A percentile compares a stretch with the other conserved stretches of the same genome.
These are phyloP conservation scores for Ormosia emarginata DNA, from an alignment of 306 rosid species.

Conservation along the genomic window DNA sequence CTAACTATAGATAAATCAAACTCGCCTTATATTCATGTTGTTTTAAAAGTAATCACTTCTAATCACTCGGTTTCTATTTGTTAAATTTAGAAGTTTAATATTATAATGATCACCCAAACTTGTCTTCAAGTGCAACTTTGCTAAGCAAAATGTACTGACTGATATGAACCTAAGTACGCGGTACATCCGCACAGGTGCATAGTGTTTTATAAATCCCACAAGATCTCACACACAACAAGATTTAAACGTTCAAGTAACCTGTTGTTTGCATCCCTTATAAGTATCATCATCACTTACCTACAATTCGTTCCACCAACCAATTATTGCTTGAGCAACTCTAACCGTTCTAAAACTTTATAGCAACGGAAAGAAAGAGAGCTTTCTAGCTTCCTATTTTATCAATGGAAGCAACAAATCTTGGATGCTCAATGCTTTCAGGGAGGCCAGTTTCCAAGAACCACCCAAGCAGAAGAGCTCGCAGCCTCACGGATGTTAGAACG, in stretches of 20 bases:
- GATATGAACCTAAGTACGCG: not conserved
- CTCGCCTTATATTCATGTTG: too few relatives aligned
- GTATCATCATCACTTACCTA: not conserved
- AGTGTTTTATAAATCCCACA: not conserved
- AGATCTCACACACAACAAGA: not conserved
- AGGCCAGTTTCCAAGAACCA: not conserved
- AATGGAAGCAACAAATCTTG: slow-evolving; percentile 10
- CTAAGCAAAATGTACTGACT: not conserved
- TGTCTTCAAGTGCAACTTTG: not conserved
- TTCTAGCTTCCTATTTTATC: not conserved
- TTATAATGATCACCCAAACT: not conserved
- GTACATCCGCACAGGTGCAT: not conserved
- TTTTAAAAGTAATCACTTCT: not conserved
- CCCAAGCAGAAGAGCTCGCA: not conserved
- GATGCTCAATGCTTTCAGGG: not conserved
- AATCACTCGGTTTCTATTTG: not conserved
- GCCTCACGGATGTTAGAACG: not conserved
- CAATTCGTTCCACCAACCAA: not conserved
- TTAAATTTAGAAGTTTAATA: not conserved
- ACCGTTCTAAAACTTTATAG: not conserved
- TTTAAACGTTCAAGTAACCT: not conserved
- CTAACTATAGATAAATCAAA: too few relatives aligned
- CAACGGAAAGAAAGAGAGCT: not conserved
- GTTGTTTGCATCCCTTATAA: not conserved
- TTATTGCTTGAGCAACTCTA: not conserved